phyloP scores from a whole-genome alignment of 75 land plant species.

The Cunninghamia lanceolata region DNA sequence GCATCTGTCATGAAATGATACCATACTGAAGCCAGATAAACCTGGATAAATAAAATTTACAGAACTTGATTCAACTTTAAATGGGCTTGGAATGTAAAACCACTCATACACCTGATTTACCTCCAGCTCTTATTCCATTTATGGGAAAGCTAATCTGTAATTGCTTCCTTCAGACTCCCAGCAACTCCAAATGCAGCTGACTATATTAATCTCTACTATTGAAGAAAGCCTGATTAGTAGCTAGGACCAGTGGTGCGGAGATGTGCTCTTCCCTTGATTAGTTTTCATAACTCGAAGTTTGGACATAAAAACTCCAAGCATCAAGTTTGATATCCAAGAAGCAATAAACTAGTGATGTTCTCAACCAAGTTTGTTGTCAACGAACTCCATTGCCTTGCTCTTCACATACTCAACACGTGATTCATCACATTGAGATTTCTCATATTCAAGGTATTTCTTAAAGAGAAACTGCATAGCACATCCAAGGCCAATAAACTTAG shows the following conservation, averaged over 20 bases:
- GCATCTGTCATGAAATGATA: not conserved
- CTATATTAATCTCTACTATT: not conserved
- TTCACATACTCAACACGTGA: conserved; percentile 74
- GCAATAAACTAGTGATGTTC: not conserved
- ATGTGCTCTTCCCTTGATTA: not conserved
- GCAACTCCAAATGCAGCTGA: not conserved
- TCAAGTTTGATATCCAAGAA: not conserved
- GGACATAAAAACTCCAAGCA: not conserved
- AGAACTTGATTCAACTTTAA: not conserved
- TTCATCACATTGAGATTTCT: conserved; percentile 74
- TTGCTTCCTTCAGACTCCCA: not conserved
- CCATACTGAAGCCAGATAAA: not conserved
- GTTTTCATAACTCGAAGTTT: not conserved
- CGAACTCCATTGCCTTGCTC: conserved; percentile 84
- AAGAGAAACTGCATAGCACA: conserved; percentile 66
- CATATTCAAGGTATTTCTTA: conserved; percentile 86
- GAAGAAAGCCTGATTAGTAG: not conserved
- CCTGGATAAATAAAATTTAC: not conserved
- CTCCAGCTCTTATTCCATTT: not conserved
- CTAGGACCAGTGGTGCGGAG: too few species aligned
- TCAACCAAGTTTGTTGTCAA: conserved; percentile 53
- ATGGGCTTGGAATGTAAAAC: not conserved
- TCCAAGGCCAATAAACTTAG: not conserved
- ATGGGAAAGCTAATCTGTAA: not conserved
- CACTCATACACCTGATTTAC: not conserved